Percentiles rank a stretch among this genome's conserved stretches.
These are phyloP conservation scores for Aquilaria sinensis DNA, from an alignment of 345 rosid genomes.

Conservation along the genomic window DNA sequence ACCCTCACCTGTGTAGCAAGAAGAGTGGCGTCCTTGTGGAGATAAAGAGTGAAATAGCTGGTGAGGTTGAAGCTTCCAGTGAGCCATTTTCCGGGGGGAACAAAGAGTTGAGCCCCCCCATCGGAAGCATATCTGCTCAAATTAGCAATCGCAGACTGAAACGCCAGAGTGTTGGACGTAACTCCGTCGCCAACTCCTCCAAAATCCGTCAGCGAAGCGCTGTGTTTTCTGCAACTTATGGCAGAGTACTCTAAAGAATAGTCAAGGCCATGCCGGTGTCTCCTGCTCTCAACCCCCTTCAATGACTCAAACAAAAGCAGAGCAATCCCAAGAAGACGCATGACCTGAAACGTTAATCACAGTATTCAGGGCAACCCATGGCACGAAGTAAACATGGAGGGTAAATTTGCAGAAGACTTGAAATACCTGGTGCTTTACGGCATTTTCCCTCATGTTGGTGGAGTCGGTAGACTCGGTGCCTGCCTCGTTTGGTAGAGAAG, in stretches of 20 bases:
- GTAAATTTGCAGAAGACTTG: too few species aligned
- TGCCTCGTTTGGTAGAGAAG: too few species aligned
- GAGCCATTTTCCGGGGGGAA: conserved; percentile 87
- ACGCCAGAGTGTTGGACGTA: conserved; percentile 70
- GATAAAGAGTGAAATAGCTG: conserved; percentile 79
- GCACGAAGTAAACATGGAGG: too few species aligned
- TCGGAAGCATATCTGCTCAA: conserved; percentile 42
- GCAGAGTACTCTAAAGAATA: conserved; percentile 36
- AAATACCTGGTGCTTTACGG: too few species aligned
- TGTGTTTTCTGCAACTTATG: conserved; percentile 61
- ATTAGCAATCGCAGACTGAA: conserved; percentile 51
- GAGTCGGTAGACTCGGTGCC: too few species aligned
- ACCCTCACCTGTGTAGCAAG: conserved; percentile 72
- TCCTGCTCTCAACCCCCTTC: conserved; percentile 31
- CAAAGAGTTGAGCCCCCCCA: conserved; percentile 75
- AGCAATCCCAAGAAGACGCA: conserved; percentile 11
- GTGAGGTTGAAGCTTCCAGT: conserved; percentile 88
- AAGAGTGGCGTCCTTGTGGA: conserved; percentile 69
- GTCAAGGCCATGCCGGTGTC: conserved; percentile 8
- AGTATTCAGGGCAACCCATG: too few species aligned
- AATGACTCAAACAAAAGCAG: conserved; percentile 17
- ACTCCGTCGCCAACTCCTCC: conserved; percentile 86
- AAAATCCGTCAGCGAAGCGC: conserved; percentile 64
- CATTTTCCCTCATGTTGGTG: too few species aligned
- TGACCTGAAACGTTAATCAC: conserved; percentile 14